A percentile compares a stretch with the other conserved stretches of the same genome.
Evolutionary conservation across 108 stramenopile genomes (phyloP).

Genomic region (Nitzschia sp.): DNA sequence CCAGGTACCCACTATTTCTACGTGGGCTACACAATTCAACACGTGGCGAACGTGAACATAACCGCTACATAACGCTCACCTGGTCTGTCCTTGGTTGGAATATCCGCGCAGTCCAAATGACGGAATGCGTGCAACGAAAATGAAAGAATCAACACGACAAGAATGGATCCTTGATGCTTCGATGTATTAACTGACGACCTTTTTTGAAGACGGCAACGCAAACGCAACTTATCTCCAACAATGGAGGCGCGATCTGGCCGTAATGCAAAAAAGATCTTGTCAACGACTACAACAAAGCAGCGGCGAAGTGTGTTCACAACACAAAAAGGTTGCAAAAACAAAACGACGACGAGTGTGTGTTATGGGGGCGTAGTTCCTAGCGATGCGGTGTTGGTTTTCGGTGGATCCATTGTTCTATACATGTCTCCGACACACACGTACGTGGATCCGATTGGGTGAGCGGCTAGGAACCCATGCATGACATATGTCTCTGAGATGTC

Average conservation of each 20-base stretch:
- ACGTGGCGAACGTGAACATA: conserved; percentile 1
- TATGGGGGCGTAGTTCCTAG: too few relatives aligned
- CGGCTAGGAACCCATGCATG: too few relatives aligned
- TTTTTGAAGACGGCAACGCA: conserved; percentile 36
- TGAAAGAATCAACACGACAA: neutral
- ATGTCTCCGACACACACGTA: too few relatives aligned
- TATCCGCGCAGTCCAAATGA: too few relatives aligned
- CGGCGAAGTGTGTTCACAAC: too few relatives aligned
- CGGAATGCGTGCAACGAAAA: neutral
- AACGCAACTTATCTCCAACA: conserved; percentile 40
- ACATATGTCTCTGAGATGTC: too few relatives aligned
- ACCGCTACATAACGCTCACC: neutral
- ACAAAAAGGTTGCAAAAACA: neutral
- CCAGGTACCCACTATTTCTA: neutral
- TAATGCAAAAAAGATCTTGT: conserved; percentile 13
- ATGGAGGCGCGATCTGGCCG: conserved; percentile 45
- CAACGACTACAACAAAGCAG: neutral
- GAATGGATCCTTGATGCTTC: neutral
- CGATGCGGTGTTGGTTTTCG: too few relatives aligned
- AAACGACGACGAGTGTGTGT: too few relatives aligned
- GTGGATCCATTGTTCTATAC: too few relatives aligned
- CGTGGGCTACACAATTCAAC: neutral
- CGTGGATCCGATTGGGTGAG: too few relatives aligned
- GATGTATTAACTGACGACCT: neutral
- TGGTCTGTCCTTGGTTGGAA: neutral